These are phyloP conservation scores for Calocybe gangraenosa DNA, from an alignment of 768 basidiomycete species.

Conservation along the genomic window DNA sequence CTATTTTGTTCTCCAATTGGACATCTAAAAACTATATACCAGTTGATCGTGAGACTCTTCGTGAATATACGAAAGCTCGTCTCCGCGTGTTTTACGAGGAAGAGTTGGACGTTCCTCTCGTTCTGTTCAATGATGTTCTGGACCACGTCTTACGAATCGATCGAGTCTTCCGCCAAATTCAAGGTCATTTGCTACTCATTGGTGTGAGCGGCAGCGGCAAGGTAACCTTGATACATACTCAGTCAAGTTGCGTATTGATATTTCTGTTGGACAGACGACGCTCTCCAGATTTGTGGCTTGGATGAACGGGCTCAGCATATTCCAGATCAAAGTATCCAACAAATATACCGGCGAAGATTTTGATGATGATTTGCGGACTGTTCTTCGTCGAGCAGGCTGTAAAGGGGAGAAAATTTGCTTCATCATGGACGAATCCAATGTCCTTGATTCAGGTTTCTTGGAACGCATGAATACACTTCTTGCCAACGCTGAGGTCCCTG, in stretches of 20 bases:
- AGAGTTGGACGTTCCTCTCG: conserved; percentile 95
- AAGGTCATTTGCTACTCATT: conserved; percentile 94
- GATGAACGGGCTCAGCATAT: conserved; percentile 99
- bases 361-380: conserved; percentile 93
- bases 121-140: conserved; percentile 97
- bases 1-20: conserved; percentile 99
- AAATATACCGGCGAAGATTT: conserved; percentile 99
- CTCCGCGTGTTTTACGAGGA: conserved; percentile 99
- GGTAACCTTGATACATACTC: conserved; percentile 40
- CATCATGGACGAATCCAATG: conserved; percentile 99
- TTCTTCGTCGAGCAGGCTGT: conserved; percentile 92
- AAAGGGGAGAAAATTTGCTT: conserved; percentile 99
- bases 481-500: conserved; percentile 99
- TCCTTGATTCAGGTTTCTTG: conserved; percentile 96
- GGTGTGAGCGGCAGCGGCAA: conserved; percentile 99
- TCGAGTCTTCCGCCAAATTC: conserved; percentile 96
- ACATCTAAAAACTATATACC: conserved; percentile 96
- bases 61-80: conserved; percentile 96
- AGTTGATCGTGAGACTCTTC: conserved; percentile 87
- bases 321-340: conserved; percentile 99
- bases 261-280: conserved; percentile 64
- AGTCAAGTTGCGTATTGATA: conserved; percentile 7
- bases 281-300: conserved; percentile 98
- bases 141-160: conserved; percentile 98
- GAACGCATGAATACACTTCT: conserved; percentile 99